Evolutionary conservation across 176 grass and related monocot species (phyloP).

Genomic region (Canna indica): DNA sequence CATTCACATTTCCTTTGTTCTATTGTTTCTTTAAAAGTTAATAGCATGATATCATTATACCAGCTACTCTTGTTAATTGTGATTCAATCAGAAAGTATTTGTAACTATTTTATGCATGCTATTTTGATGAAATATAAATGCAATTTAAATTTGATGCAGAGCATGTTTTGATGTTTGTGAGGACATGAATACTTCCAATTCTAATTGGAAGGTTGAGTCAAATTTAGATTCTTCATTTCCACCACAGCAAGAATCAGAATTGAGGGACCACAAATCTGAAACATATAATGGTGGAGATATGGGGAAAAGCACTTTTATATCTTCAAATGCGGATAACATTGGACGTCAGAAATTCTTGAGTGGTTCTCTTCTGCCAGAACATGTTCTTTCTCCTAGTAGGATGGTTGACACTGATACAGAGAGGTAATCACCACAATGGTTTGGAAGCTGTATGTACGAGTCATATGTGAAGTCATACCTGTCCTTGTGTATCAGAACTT

Average conservation of each 20-base stretch:
- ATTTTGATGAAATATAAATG: background rate
- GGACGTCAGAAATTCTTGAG: slow-evolving; percentile 46
- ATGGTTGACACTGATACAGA: slow-evolving; percentile 33
- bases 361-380: slow-evolving; percentile 74
- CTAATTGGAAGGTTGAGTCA: background rate
- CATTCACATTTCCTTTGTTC: too few species aligned
- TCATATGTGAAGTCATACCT: background rate
- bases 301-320: slow-evolving; percentile 61
- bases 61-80: too few species aligned
- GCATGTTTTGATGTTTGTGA: slow-evolving; percentile 75
- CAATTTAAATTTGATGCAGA: slow-evolving; percentile 34
- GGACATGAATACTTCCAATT: slow-evolving; percentile 10
- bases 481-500: background rate
- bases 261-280: background rate
- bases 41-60: too few species aligned
- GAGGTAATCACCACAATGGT: slow-evolving; percentile 29
- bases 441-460: background rate
- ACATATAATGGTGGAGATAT: slow-evolving; percentile 35
- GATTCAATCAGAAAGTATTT: background rate
- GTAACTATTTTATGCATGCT: background rate
- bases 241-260: slow-evolving; percentile 2
- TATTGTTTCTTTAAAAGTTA: too few species aligned
- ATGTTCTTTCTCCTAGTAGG: slow-evolving; percentile 62
- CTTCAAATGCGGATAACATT: slow-evolving; percentile 34
- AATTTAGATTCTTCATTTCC: background rate